phyloP scores from a whole-genome alignment of 2,329 filamentous ascomycete genomes.

The Penicillium sp. region DNA sequence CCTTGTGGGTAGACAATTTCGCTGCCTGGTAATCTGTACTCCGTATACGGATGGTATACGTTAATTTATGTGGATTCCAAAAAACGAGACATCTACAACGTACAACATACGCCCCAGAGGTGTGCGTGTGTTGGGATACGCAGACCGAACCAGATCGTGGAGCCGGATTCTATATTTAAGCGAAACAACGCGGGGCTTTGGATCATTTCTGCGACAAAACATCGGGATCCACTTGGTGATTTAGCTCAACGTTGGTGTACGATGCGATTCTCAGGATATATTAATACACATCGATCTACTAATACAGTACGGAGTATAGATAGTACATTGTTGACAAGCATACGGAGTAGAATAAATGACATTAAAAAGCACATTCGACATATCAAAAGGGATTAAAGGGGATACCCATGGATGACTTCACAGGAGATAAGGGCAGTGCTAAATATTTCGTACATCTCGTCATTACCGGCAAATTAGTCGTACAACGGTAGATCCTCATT shows the following conservation, averaged over 20 bases:
- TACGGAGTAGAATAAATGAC: too few species aligned
- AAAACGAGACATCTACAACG: background rate
- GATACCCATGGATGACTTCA: background rate
- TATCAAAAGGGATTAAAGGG: background rate
- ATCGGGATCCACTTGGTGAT: conserved; percentile 1
- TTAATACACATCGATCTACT: background rate
- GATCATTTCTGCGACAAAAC: conserved; percentile 1
- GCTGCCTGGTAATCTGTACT: too few species aligned
- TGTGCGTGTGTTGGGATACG: background rate
- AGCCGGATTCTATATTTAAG: conserved; percentile 10
- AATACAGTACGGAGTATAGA: background rate
- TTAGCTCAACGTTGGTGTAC: conserved; percentile 1
- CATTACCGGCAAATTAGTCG: conserved; percentile 5
- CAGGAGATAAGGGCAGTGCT: background rate
- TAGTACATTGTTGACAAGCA: background rate
- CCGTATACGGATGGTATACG: background rate
- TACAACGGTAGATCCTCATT: conserved; percentile 10
- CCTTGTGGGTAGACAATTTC: background rate
- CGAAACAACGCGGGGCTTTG: conserved; percentile 6
- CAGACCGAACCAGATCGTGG: background rate
- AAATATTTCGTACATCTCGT: background rate
- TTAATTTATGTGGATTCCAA: background rate
- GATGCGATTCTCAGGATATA: background rate
- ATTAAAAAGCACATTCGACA: background rate
- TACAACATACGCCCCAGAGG: background rate